Evolutionary conservation across 345 rosid species (phyloP).

Genomic region (Gossypium turneri): DNA sequence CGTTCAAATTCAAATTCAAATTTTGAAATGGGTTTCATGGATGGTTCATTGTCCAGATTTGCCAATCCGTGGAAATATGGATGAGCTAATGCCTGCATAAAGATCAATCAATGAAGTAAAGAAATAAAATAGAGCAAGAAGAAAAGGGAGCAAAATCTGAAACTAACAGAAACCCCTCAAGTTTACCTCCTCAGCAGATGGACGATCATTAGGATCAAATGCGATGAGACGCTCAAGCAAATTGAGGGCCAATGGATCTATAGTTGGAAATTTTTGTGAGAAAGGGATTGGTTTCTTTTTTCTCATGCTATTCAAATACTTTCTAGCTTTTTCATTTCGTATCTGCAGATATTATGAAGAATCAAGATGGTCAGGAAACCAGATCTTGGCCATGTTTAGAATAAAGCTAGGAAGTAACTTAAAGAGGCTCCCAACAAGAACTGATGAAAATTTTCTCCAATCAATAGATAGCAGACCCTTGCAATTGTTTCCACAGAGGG

Average conservation of each 20-base stretch:
- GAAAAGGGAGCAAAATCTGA: not conserved
- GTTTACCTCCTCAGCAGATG: constrained; percentile 86
- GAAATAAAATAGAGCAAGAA: not conserved
- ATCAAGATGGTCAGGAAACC: not conserved
- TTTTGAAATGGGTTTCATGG: constrained; percentile 75
- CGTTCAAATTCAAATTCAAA: constrained; percentile 80
- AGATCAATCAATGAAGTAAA: constrained; percentile 2
- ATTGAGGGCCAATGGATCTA: constrained; percentile 65
- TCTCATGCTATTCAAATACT: constrained; percentile 74
- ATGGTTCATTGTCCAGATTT: constrained; percentile 65
- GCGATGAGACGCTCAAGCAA: constrained; percentile 83
- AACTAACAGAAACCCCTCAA: constrained; percentile 8
- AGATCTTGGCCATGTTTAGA: not conserved
- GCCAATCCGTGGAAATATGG: constrained; percentile 84
- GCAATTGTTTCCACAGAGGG: constrained; percentile 69
- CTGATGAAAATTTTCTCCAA: constrained; percentile 23
- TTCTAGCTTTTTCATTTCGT: constrained; percentile 92
- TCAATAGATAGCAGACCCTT: constrained; percentile 52
- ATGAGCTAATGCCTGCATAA: constrained; percentile 75
- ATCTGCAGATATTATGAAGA: constrained; percentile 54
- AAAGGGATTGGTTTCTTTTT: constrained; percentile 60
- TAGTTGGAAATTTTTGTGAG: constrained; percentile 50
- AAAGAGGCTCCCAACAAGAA: constrained; percentile 21
- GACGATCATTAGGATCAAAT: constrained; percentile 94
- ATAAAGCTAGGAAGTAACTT: constrained; percentile 10